phyloP scores from a whole-genome alignment of 192 early-diverging fungal species.

The Pilobolus umbonatus region DNA sequence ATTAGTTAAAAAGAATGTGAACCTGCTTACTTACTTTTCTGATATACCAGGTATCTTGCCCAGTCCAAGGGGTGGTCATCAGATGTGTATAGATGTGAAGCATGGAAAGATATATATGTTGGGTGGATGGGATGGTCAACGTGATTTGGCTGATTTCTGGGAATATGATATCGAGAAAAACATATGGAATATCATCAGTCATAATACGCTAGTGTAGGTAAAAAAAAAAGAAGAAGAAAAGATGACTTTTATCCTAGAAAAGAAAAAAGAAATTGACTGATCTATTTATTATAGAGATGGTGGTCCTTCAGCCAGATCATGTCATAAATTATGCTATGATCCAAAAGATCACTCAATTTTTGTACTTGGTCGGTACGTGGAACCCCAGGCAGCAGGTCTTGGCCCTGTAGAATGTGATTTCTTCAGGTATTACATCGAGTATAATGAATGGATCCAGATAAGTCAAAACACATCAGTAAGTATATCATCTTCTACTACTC shows the following conservation, averaged over 20 bases:
- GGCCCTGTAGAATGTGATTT: conserved; percentile 79
- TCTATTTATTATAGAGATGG: conserved; percentile 58
- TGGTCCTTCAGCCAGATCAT: conserved; percentile 84
- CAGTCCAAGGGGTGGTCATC: conserved; percentile 85
- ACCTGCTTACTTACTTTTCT: not conserved
- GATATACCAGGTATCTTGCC: conserved; percentile 40
- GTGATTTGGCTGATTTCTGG: conserved; percentile 92
- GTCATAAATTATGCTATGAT: conserved; percentile 91
- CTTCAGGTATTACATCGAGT: conserved; percentile 78
- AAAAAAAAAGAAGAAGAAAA: not conserved
- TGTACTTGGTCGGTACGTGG: conserved; percentile 87
- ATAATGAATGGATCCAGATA: conserved; percentile 65
- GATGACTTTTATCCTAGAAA: not conserved
- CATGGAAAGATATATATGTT: conserved; percentile 75
- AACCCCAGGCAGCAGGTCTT: conserved; percentile 48
- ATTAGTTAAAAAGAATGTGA: conserved; percentile 22
- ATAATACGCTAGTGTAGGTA: conserved; percentile 64
- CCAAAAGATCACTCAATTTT: conserved; percentile 68
- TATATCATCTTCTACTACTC: not conserved
- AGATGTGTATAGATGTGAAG: conserved; percentile 89
- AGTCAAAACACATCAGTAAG: conserved; percentile 73
- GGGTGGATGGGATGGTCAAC: conserved; percentile 92
- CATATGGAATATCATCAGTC: conserved; percentile 73
- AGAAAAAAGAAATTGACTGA: not conserved
- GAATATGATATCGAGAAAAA: conserved; percentile 52